phyloP scores from a whole-genome alignment of 768 basidiomycete genomes.

The Hericium erinaceus region DNA sequence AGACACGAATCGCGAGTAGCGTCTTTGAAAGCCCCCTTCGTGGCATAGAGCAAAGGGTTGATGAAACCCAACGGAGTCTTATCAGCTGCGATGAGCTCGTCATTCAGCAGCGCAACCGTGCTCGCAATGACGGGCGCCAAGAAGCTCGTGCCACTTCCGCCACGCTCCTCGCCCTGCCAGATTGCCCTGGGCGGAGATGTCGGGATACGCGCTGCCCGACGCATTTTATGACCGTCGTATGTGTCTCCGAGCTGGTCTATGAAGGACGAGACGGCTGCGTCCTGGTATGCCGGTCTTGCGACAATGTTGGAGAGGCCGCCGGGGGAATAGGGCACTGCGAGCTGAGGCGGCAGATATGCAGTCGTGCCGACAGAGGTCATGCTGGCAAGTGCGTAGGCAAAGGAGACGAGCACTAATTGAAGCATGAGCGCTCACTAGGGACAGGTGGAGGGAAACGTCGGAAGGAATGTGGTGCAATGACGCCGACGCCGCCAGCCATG shows the following conservation, averaged over 20 bases:
- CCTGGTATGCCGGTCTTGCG: constrained; percentile 23
- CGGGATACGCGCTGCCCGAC: constrained; percentile 37
- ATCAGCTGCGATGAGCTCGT: constrained; percentile 19
- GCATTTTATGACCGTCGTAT: constrained; percentile 21
- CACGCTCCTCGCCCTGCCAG: constrained; percentile 5
- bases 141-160: constrained; percentile 23
- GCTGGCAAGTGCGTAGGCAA: constrained; percentile 1
- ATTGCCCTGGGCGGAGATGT: constrained; percentile 33
- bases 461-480: constrained; percentile 10
- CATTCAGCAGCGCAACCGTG: constrained; percentile 26
- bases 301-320: constrained; percentile 15
- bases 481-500: constrained; percentile 8
- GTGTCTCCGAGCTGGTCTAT: constrained; percentile 22
- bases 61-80: constrained; percentile 14
- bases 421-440: constrained; percentile 1
- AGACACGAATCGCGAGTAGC: not conserved
- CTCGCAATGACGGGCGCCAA: constrained; percentile 25
- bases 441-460: constrained; percentile 16
- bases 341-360: constrained; percentile 18
- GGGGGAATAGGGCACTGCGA: constrained; percentile 13
- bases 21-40: not conserved
- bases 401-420: not conserved
- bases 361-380: constrained; percentile 21
- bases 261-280: constrained; percentile 25
- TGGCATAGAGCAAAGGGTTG: constrained; percentile 15